Conservation (phyloP, 2,329 filamentous ascomycete species). For the Neopestalotiopsis sp. region DNA sequence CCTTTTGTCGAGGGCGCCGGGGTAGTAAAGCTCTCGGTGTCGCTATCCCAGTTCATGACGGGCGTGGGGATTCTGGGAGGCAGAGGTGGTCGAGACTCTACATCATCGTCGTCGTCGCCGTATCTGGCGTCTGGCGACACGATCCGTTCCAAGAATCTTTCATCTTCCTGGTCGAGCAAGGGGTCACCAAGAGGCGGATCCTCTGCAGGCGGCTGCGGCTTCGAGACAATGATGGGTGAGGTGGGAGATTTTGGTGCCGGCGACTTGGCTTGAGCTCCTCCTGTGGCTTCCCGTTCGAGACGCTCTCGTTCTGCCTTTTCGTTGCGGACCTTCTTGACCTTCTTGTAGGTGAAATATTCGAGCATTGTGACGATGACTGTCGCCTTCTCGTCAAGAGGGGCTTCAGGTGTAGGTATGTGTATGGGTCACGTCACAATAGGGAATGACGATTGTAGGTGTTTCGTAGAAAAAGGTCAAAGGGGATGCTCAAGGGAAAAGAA, state of each 20-base stretch:
- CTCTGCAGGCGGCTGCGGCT: conserved; percentile 28
- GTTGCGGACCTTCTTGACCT: conserved; percentile 63
- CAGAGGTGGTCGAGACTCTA: conserved; percentile 55
- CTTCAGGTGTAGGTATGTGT: not conserved
- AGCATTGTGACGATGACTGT: conserved; percentile 53
- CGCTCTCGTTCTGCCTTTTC: conserved; percentile 47
- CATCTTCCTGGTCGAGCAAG: conserved; percentile 61
- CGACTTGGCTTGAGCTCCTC: not conserved
- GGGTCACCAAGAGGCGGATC: conserved; percentile 38
- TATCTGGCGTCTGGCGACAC: conserved; percentile 40
- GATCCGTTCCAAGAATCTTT: conserved; percentile 61
- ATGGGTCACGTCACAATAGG: not conserved
- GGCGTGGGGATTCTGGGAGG: conserved; percentile 58
- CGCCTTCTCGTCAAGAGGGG: not conserved
- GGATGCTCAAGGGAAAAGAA: not conserved
- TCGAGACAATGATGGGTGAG: conserved; percentile 32
- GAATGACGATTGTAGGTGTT: not conserved
- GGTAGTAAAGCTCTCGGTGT: conserved; percentile 41
- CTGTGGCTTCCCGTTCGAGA: conserved; percentile 24
- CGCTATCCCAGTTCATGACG: conserved; percentile 54
- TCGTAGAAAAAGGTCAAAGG: not conserved
- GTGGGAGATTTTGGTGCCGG: conserved; percentile 20
- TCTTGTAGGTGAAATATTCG: conserved; percentile 67
- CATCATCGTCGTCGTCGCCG: conserved; percentile 43
- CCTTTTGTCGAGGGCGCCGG: conserved; percentile 29